phyloP scores from a whole-genome alignment of 768 basidiomycete genomes.

The Mycena rebaudengoi region DNA sequence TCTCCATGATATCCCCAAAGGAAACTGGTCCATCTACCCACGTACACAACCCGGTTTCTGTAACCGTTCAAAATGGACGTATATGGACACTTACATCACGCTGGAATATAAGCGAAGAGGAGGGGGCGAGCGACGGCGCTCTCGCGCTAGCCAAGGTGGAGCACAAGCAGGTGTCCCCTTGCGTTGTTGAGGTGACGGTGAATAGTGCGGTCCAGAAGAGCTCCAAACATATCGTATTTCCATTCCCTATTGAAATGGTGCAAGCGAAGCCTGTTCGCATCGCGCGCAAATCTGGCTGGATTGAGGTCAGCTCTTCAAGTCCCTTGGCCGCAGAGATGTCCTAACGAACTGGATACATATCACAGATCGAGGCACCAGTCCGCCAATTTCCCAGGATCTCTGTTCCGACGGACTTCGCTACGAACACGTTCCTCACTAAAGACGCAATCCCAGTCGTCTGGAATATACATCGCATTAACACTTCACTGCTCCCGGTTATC shows the following conservation, averaged over 20 bases:
- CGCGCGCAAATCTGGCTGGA: constrained; percentile 40
- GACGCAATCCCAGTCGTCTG: constrained; percentile 43
- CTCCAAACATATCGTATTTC: constrained; percentile 32
- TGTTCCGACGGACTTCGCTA: not conserved
- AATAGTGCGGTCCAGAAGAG: constrained; percentile 15
- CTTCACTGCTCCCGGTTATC: constrained; percentile 44
- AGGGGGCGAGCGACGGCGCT: not conserved
- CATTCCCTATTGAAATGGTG: constrained; percentile 36
- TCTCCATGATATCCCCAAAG: not conserved
- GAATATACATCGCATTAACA: constrained; percentile 50
- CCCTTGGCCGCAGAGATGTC: too few species aligned
- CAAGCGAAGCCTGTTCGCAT: constrained; percentile 31
- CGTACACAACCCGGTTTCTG: constrained; percentile 4
- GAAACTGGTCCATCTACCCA: not conserved
- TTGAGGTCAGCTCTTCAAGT: constrained; percentile 38
- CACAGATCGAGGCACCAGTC: constrained; percentile 2
- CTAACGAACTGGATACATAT: too few species aligned
- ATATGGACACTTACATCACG: not conserved
- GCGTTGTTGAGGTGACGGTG: constrained; percentile 30
- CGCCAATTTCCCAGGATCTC: not conserved
- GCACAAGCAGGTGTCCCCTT: constrained; percentile 17
- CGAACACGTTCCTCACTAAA: constrained; percentile 1
- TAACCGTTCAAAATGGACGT: not conserved
- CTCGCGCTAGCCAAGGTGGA: constrained; percentile 23
- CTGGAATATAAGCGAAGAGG: constrained; percentile 1